Conservation (phyloP, 331 rosid species). For the Arachis monticola region DNA sequence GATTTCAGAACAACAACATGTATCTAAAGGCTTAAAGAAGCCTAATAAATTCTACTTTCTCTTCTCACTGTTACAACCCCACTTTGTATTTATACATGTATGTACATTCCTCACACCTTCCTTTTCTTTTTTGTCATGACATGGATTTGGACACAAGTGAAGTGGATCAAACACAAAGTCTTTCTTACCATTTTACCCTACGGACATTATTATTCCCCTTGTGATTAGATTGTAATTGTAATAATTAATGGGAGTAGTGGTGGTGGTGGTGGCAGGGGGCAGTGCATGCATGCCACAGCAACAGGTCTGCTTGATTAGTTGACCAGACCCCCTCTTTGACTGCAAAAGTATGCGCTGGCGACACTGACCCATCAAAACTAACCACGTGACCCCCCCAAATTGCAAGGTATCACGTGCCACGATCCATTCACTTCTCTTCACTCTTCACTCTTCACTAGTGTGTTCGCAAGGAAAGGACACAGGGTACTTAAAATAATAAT, state of each 20-base stretch:
- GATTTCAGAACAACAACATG: slow-evolving; percentile 52
- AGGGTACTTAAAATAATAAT: slow-evolving; percentile 3
- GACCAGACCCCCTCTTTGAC: slow-evolving; percentile 65
- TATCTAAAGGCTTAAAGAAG: too few relatives aligned
- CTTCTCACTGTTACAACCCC: slow-evolving; percentile 42
- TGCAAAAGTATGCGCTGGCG: slow-evolving; percentile 71
- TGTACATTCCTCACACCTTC: background rate
- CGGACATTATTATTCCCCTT: background rate
- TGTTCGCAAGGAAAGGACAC: slow-evolving; percentile 34
- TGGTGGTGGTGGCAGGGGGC: slow-evolving; percentile 26
- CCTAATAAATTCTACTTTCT: slow-evolving; percentile 37
- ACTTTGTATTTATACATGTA: slow-evolving; percentile 53
- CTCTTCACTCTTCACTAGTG: too few relatives aligned
- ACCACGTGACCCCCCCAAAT: slow-evolving; percentile 57
- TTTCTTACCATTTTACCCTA: slow-evolving; percentile 28
- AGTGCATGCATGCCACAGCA: slow-evolving; percentile 50
- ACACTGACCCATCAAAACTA: slow-evolving; percentile 61
- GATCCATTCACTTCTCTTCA: slow-evolving; percentile 24
- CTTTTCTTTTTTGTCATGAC: slow-evolving; percentile 48
- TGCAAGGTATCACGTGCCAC: slow-evolving; percentile 52
- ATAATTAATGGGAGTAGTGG: background rate
- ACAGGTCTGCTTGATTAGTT: slow-evolving; percentile 48
- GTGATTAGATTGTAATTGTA: too few relatives aligned
- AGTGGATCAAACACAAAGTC: slow-evolving; percentile 41
- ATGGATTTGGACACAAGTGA: slow-evolving; percentile 49